Percentiles rank a stretch among this genome's conserved stretches.
Evolutionary conservation across 2,329 filamentous ascomycete genomes (phyloP).

Genomic region (Paecilomyces sp.): DNA sequence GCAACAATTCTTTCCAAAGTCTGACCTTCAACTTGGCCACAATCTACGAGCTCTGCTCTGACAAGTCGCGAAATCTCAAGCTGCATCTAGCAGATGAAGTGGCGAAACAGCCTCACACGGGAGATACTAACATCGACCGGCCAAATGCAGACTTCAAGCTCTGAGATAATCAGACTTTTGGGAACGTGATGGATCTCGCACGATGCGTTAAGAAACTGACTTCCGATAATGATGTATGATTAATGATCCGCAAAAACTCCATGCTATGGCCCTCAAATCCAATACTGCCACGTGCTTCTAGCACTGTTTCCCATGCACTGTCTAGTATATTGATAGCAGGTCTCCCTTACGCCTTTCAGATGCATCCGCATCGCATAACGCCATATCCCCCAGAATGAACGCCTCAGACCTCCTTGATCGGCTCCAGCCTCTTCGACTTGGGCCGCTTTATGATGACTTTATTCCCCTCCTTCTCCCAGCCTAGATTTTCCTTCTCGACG

Average conservation of each 20-base stretch:
- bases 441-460: slow-evolving; percentile 68
- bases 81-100: slow-evolving; percentile 62
- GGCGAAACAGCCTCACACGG: slow-evolving; percentile 50
- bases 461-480: slow-evolving; percentile 71
- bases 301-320: background rate
- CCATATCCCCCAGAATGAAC: slow-evolving; percentile 8
- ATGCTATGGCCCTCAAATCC: background rate
- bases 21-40: slow-evolving; percentile 85
- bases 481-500: slow-evolving; percentile 61
- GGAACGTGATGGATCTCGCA: background rate
- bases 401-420: slow-evolving; percentile 12
- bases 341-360: background rate
- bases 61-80: slow-evolving; percentile 66
- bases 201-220: background rate
- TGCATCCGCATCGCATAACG: background rate
- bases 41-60: slow-evolving; percentile 84
- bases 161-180: slow-evolving; percentile 26
- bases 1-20: slow-evolving; percentile 63
- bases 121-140: slow-evolving; percentile 60
- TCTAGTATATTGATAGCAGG: background rate
- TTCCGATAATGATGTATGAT: background rate
- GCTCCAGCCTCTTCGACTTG: slow-evolving; percentile 17
- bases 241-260: background rate
- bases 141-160: slow-evolving; percentile 70
- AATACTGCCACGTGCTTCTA: background rate